phyloP scores from a whole-genome alignment of 345 rosid species.

The Pseudoturritis turrita region DNA sequence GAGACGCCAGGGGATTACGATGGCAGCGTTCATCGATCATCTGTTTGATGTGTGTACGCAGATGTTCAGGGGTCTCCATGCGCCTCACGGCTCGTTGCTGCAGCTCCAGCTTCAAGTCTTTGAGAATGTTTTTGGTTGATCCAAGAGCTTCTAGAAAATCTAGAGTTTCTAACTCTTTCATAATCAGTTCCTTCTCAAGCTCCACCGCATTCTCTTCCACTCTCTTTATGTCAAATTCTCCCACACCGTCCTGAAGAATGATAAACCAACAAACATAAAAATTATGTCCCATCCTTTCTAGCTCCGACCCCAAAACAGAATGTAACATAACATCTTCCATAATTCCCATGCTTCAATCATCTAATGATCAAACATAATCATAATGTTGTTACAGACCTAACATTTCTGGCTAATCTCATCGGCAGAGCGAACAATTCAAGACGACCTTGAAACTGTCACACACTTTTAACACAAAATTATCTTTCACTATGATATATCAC shows the following conservation, averaged over 20 bases:
- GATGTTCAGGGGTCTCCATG: slow-evolving; percentile 29
- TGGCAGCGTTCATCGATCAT: slow-evolving; percentile 40
- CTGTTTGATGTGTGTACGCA: slow-evolving; percentile 44
- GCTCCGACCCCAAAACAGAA: not conserved
- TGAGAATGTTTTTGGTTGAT: slow-evolving; percentile 66
- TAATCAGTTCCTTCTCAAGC: slow-evolving; percentile 87
- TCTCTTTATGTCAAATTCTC: slow-evolving; percentile 68
- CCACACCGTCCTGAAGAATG: slow-evolving; percentile 36
- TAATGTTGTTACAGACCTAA: not conserved
- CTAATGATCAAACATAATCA: not conserved
- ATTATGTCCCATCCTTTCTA: not conserved
- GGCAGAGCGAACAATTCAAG: not conserved
- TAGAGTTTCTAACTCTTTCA: slow-evolving; percentile 84
- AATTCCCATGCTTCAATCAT: not conserved
- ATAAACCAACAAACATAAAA: not conserved
- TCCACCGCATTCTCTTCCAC: slow-evolving; percentile 74
- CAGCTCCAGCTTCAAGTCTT: slow-evolving; percentile 72
- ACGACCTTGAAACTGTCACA: not conserved
- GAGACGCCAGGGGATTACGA: slow-evolving; percentile 37
- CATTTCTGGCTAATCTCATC: not conserved
- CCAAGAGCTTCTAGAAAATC: slow-evolving; percentile 92
- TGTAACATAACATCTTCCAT: not conserved
- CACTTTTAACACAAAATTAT: not conserved
- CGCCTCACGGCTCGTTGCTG: slow-evolving; percentile 63
- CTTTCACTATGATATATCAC: not conserved